These are phyloP conservation scores for Carex scoparia DNA, from an alignment of 176 grass and related monocot species.

Conservation along the genomic window DNA sequence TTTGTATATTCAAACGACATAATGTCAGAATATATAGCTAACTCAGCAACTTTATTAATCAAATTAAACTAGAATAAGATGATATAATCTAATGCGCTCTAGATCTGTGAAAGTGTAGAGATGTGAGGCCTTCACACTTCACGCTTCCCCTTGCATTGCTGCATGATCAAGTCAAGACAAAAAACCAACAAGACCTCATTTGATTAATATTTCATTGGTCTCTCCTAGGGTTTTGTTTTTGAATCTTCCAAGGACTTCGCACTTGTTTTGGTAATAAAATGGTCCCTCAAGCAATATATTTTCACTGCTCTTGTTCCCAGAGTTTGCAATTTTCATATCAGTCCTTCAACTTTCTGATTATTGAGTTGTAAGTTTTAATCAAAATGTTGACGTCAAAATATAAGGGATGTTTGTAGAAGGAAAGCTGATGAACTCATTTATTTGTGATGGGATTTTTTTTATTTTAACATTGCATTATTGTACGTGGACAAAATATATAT, in stretches of 20 bases:
- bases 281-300: neutral
- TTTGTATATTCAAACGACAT: neutral
- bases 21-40: neutral
- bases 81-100: neutral
- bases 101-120: neutral
- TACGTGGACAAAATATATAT: neutral
- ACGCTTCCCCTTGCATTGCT: slow-evolving; percentile 27
- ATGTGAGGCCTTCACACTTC: slow-evolving; percentile 19
- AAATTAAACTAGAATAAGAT: neutral
- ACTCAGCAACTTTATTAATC: neutral
- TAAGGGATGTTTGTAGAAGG: neutral
- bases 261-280: slow-evolving; percentile 7
- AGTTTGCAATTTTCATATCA: neutral
- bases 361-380: neutral
- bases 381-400: neutral
- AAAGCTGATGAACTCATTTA: neutral
- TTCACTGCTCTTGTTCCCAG: neutral
- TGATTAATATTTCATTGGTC: slow-evolving; percentile 28
- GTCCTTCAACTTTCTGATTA: neutral
- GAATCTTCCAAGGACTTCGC: slow-evolving; percentile 15
- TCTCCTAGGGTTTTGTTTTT: slow-evolving; percentile 22
- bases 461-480: neutral
- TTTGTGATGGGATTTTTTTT: neutral
- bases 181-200: slow-evolving; percentile 20
- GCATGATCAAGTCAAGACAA: slow-evolving; percentile 24